phyloP scores from a whole-genome alignment of 169 alveolate genomes.

The Eimeria praecox region DNA sequence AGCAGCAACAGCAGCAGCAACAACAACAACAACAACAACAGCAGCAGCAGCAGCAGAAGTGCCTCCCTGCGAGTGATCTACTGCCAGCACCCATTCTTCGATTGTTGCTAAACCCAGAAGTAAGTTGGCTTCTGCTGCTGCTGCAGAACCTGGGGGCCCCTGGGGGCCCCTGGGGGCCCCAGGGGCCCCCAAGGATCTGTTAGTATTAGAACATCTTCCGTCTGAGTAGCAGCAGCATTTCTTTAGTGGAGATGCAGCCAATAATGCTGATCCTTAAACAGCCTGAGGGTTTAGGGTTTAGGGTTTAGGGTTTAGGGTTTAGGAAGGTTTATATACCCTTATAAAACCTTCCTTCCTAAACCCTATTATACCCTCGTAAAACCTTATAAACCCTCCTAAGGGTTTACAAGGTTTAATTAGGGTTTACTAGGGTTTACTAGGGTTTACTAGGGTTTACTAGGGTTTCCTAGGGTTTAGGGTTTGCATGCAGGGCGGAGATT shows the following conservation, averaged over 20 bases:
- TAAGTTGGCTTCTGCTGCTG: not conserved
- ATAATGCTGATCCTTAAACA: not conserved
- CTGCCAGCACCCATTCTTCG: slow-evolving; percentile 44
- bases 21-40: slow-evolving; percentile 20
- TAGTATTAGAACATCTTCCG: no score
- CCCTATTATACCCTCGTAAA: no score
- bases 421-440: not conserved
- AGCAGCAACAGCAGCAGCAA: slow-evolving; percentile 46
- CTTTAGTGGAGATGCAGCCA: not conserved
- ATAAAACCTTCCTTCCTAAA: no score
- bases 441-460: not conserved
- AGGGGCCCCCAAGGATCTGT: not conserved
- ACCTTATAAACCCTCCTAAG: no score
- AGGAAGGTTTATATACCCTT: not conserved
- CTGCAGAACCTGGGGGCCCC: not conserved
- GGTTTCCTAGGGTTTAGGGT: slow-evolving; percentile 32
- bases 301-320: slow-evolving; percentile 54
- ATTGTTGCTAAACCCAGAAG: slow-evolving; percentile 4
- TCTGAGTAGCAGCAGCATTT: not conserved
- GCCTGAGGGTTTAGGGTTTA: not conserved
- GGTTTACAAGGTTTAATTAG: not conserved
- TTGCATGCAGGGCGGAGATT: slow-evolving; percentile 40
- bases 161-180: not conserved
- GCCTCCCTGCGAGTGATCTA: not conserved
- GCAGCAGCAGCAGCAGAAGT: slow-evolving; percentile 23